Base-by-base conservation (phyloP, 2,329 filamentous ascomycete genomes). In the Alternaria sp. region DNA sequence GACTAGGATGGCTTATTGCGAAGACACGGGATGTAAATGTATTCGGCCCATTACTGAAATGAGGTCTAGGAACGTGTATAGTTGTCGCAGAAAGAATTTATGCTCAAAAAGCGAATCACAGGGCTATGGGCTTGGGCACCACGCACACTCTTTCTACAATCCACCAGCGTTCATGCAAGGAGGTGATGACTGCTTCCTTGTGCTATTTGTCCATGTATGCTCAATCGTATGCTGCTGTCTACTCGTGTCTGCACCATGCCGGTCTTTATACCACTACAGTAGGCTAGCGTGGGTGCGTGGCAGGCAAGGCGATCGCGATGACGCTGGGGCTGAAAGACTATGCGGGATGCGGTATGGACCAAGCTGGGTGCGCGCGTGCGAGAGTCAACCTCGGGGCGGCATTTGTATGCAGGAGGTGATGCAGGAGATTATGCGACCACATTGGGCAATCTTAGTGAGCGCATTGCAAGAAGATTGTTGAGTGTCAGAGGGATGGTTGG, bases 1-100 rank as follows among this genome's bases (percentile, higher is more conserved):
- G 81, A 83, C 43, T 84, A 70, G 43, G 18, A 43, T 16, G 46
- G 16, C 20, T 12, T 51, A 32, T 30, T 51, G 48, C 20, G 48
- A 27, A 30, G 22, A 51, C 27, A 40, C 32, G 30, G 18, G 18
- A 49, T 20, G 9, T 49, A 10, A 10, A 36, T 22, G 30, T 11
- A 20, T 34, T 34, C 10, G 46, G 18, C 27, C 46, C 46, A 34
- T 22, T 36, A 49, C 46, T 41, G 38, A 41, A 22, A 41, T 41
- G 18, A 41, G 38, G 38, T 7, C 38, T 7, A 22, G 18, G 18
- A 16, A 40, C 12, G 18, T 14, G 34, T n/a, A 18, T 32, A 11
- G 5, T 22, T 41, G 38, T 22, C 10, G 38, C 38, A 22, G 36
- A 41, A 22, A 7, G 16, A 12, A 22, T 41, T 10, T 14, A 22